Conservation (phyloP, 345 rosid species). For the Stellera chamaejasme region DNA sequence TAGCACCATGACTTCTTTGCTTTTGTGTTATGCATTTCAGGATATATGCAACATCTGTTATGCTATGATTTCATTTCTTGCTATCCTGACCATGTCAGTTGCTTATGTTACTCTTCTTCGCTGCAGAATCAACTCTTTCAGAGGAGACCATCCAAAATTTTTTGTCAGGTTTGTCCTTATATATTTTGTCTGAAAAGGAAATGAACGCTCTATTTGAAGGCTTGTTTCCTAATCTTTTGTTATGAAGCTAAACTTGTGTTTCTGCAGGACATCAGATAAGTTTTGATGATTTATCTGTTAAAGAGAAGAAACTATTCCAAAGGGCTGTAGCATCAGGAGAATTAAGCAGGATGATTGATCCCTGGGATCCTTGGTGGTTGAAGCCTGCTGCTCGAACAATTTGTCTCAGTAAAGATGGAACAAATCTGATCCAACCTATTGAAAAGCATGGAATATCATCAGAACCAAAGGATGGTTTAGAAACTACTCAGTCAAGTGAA, state of each 20-base stretch:
- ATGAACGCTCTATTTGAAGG: neutral
- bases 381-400: conserved; percentile 54
- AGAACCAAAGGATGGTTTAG: conserved; percentile 12
- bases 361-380: conserved; percentile 99
- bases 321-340: conserved; percentile 88
- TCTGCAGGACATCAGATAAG: conserved; percentile 42
- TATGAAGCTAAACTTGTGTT: neutral
- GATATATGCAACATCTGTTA: too few species aligned
- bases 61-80: too few species aligned
- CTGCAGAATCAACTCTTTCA: conserved; percentile 38
- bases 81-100: too few species aligned
- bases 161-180: conserved; percentile 39
- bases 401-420: conserved; percentile 52
- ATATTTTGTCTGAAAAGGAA: neutral
- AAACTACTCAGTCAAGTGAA: conserved; percentile 23
- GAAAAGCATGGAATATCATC: conserved; percentile 17
- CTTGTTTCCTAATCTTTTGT: neutral
- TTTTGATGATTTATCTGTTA: conserved; percentile 59
- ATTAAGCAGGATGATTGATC: conserved; percentile 76
- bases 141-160: conserved; percentile 64
- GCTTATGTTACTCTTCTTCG: conserved; percentile 2
- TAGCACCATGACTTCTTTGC: too few species aligned
- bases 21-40: too few species aligned
- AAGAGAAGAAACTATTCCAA: conserved; percentile 70
- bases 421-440: conserved; percentile 50